A percentile compares a stretch with the other conserved stretches of the same genome.
These are phyloP conservation scores for Leptodermis oblonga DNA, from an alignment of 257 asterid genomes.

Conservation along the genomic window DNA sequence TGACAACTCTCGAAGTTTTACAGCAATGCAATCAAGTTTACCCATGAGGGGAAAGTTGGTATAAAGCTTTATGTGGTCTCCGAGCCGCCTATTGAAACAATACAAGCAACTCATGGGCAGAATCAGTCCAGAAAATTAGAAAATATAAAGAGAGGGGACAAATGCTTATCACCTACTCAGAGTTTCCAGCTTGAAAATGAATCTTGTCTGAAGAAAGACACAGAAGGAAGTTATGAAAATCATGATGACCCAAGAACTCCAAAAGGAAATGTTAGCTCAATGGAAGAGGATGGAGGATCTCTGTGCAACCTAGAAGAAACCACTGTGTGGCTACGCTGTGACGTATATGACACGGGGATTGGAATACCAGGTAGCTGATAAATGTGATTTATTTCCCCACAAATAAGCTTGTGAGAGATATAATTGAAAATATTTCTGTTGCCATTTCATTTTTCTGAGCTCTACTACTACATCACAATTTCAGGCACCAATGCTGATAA, in stretches of 20 bases:
- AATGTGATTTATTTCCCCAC: neutral
- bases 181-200: constrained; percentile 11
- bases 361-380: constrained; percentile 77
- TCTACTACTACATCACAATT: neutral
- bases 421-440: neutral
- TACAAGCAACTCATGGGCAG: constrained; percentile 28
- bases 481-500: neutral
- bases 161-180: constrained; percentile 24
- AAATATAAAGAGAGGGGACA: constrained; percentile 27
- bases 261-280: constrained; percentile 22
- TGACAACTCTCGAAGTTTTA: constrained; percentile 6
- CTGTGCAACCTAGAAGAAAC: constrained; percentile 34
- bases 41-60: constrained; percentile 89
- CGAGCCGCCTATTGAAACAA: constrained; percentile 32
- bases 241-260: constrained; percentile 21
- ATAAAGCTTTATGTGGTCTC: constrained; percentile 64
- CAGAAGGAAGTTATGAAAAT: constrained; percentile 19
- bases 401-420: neutral
- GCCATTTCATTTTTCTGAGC: neutral
- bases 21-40: constrained; percentile 89
- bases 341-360: constrained; percentile 82
- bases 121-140: constrained; percentile 22
- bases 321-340: constrained; percentile 78
- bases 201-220: constrained; percentile 9
- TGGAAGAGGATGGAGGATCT: constrained; percentile 32